Base-by-base conservation (phyloP, 2,329 filamentous ascomycete species). In the Ascochyta rabiei region DNA sequence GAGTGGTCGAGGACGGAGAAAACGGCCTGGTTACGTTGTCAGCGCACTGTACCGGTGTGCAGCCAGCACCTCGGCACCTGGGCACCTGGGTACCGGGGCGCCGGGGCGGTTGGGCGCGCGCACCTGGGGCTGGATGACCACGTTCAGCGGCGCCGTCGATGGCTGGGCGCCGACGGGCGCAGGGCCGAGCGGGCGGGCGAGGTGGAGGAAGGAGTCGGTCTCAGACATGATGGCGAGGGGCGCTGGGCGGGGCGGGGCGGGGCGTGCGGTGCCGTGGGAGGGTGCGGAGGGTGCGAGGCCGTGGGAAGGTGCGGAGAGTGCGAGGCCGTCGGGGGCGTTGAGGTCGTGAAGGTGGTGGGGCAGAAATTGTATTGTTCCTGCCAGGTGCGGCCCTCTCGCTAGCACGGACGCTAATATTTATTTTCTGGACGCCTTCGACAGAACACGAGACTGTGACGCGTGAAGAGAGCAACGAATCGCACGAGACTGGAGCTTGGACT, bases 91-190 rank as follows among this genome's bases (percentile, higher is more conserved):
- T 28, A 31, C 13, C 24, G 52, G 41, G 35, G 24, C 18, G 31
- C 23, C 2, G 4, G 5, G 56, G 44, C 10, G 24, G 28, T 6
- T 24, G 12, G 12, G 10, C 10, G 54, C 59, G 61, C 84, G 73
- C 52, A 96, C 91, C 85, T 97, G 93, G 72, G 95, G 93, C 78
- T 97, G 95, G 77, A 99, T 90, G 75, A 91, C 89, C 75, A 99
- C 92, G 77, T 88, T 90, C 77, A 99, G 86, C 79, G 95, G 95
- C 79, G 92, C 89, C 76, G 92, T 93, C 69, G 89, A 92, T 72
- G 89, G 87, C 79, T 91, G 89, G 73, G 90, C 86, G 75, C 89
- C 90, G 69, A 92, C 82, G 56, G 86, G 82, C 61, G 89, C 87
- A 66, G 92, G 91, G 76, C 91, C 92, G 63, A 98, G 84, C 71